Conservation (phyloP, 257 asterid genomes). For the Solanum dulcamara region DNA sequence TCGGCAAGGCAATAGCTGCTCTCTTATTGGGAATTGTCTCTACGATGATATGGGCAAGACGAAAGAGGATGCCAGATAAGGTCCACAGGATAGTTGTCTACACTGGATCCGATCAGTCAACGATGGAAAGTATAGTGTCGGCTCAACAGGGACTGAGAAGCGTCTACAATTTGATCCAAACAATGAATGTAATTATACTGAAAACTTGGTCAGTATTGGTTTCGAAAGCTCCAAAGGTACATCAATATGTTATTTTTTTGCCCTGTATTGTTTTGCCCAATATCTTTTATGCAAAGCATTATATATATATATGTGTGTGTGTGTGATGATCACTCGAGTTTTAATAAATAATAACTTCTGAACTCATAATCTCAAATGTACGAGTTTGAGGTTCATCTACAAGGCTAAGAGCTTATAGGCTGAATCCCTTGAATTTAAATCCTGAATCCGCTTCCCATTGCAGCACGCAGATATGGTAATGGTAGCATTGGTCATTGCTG, state of each 20-base stretch:
- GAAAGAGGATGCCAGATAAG: constrained; percentile 17
- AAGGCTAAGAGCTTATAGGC: neutral
- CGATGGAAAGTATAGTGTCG: constrained; percentile 74
- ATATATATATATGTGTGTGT: too few relatives aligned
- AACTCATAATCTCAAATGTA: neutral
- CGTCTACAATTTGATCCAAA: constrained; percentile 43
- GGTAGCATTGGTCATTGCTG: constrained; percentile 17
- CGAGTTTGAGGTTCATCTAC: neutral
- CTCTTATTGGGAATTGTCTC: constrained; percentile 42
- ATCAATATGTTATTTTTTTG: too few relatives aligned
- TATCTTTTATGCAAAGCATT: neutral
- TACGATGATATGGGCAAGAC: constrained; percentile 35
- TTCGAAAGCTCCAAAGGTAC: constrained; percentile 79
- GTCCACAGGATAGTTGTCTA: constrained; percentile 36
- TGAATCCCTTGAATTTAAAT: neutral
- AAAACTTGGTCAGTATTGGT: constrained; percentile 59
- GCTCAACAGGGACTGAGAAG: constrained; percentile 71
- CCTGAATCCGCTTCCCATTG: neutral
- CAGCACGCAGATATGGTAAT: constrained; percentile 78
- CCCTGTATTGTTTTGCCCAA: neutral
- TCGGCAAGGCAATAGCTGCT: constrained; percentile 53
- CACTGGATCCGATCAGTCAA: constrained; percentile 53
- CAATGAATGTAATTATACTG: constrained; percentile 42
- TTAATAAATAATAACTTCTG: neutral
- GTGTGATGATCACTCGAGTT: neutral